These are phyloP conservation scores for Aspergillus conjunctus DNA, from an alignment of 495 filamentous ascomycete species.

Conservation along the genomic window DNA sequence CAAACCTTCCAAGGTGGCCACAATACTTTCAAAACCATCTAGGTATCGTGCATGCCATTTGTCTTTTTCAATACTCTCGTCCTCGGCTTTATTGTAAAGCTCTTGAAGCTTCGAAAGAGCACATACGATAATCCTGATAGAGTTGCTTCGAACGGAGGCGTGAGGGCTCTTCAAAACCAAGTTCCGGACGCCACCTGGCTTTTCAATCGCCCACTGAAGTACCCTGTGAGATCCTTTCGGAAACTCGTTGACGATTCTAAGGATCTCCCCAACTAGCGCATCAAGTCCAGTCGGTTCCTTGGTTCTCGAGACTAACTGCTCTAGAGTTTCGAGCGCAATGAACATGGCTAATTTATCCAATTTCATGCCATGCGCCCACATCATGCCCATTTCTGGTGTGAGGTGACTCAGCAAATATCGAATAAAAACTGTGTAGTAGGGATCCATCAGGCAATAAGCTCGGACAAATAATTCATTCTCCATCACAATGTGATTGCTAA, in stretches of 20 bases:
- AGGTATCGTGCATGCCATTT: constrained; percentile 36
- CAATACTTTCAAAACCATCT: constrained; percentile 56
- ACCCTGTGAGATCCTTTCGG: constrained; percentile 41
- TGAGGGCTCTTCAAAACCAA: constrained; percentile 68
- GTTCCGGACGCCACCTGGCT: constrained; percentile 60
- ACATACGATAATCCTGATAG: constrained; percentile 55
- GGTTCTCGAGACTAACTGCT: constrained; percentile 73
- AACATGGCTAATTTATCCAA: constrained; percentile 63
- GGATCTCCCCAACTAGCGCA: constrained; percentile 54
- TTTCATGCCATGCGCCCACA: constrained; percentile 52
- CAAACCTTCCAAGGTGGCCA: constrained; percentile 51
- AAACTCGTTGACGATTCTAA: constrained; percentile 48
- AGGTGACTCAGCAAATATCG: constrained; percentile 55
- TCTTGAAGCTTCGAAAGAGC: constrained; percentile 51
- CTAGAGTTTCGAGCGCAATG: constrained; percentile 73
- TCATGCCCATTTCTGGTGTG: constrained; percentile 40
- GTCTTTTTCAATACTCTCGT: constrained; percentile 33
- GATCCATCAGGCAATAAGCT: constrained; percentile 80
- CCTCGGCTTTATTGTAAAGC: constrained; percentile 43
- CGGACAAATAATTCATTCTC: constrained; percentile 75
- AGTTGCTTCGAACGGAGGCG: constrained; percentile 59
- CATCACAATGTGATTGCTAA: constrained; percentile 63
- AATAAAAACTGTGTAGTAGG: constrained; percentile 69
- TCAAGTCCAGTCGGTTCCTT: constrained; percentile 71
- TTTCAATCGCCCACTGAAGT: constrained; percentile 63